Base-by-base conservation (phyloP, 1,284 basidiomycete species). In the Ustilago crameri region DNA sequence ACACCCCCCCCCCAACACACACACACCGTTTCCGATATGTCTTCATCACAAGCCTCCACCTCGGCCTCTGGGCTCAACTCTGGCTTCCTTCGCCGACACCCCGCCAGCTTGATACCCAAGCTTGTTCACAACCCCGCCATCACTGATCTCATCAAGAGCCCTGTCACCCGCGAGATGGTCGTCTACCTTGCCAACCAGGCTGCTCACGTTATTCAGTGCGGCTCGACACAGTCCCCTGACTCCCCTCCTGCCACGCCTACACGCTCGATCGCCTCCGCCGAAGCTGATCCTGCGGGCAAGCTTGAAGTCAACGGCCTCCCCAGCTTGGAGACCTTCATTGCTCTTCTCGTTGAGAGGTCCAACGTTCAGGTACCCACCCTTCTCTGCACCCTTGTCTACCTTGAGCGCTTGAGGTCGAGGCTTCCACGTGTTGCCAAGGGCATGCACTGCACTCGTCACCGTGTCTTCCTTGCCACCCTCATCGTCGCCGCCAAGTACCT, bases 401-500 rank as follows among this genome's bases (percentile, higher is more conserved):
- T 98, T 61, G 92, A 97, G 75, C 89, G 95, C 43, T 87, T 98
- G 54, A 88, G 90, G 52, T 84, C 87, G 46, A 91, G 91, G 80
- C 86, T 98, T 45, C 93, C 94, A 10, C 87, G 89, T 56, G 88
- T 93, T 84, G 84, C 93, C 46, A 93, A 92, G 87, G 95, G 95
- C 50, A 90, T 95, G 87, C 89, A 91, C 23, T 95, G 92, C 84
- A 95, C 95, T 5, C 89, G 93, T 51, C 95, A 97, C 84, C 91
- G 95, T 48, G 91, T 98, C 69, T 97, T 98, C 85, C 88, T 98
- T 74, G 95, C 95, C 37, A 91, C 92, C 0, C 89, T 98, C 79
- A 98, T 98, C 84, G 92, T 95, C 48, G 91, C 95, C 27, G 91
- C 94, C 76, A 98, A 98, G 86, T 98, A 98, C 85, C 89, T 98